Evolutionary conservation across 257 asterid species (phyloP), one percentile per base, ranked within the genome.

Genomic region (Solanum corneliomulleri): DNA sequence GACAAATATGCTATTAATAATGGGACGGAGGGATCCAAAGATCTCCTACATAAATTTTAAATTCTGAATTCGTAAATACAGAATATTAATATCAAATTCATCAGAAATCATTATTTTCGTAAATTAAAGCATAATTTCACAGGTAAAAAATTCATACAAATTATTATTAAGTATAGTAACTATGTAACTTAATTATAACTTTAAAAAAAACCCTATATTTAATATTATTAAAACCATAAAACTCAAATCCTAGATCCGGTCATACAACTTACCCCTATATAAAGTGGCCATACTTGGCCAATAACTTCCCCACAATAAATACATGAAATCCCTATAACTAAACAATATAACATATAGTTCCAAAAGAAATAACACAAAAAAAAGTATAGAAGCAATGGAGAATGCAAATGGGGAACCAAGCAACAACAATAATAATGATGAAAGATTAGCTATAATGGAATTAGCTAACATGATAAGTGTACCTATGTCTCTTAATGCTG

Each of bases 391-490:
- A 29, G 3, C 27, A 14, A 80, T 80, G 85, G 69, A 18, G 6
- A 80, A 80, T 5, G 44, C 3, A 47, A 47, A 69, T 62, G 83
- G 89, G 29, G 88, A 45, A 56, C 3, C 74, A 35, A 78, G 25
- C 27, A 62, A 21, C 23, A 82, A 47, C 10, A 29, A 71, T 3
- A 33, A 35, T 9, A 64, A 72, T 42, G 37, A 72, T 35, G 76
- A 89, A 35, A 39, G 86, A 64, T 64, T 87, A 41, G 87, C 84
- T 47, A 89, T 89, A 39, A 89, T 87, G 89, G 91, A 89, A 82
- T 58, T 89, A 7, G 91, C 89, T 83, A 84, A 89, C 88, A 89
- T 89, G 91, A 89, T 89, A 64, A 89, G 89, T 39, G 89, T 89
- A 29, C 91, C 89, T 37, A 89, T 84, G 91, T 84, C 87, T 11